Evolutionary conservation across 2,329 filamentous ascomycete genomes (phyloP), one percentile per base, ranked within the genome.

Genomic region (Aspergillus sp.): DNA sequence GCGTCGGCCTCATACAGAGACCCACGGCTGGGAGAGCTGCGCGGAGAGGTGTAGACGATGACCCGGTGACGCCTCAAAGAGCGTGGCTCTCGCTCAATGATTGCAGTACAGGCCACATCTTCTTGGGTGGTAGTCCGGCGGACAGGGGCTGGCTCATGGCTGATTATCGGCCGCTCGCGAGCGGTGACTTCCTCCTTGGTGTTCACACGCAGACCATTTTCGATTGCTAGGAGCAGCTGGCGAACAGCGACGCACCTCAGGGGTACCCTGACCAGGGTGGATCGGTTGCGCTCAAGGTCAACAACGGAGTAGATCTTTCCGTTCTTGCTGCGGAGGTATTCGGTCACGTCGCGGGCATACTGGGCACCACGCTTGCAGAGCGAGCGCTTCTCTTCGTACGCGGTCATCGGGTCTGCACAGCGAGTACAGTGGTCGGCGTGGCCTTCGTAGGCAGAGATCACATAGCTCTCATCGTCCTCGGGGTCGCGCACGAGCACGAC

Each of bases 251-350:
- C 62, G 60, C 68, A 77, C 42, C 72, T 68, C 7, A 68, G 64
- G 6, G 80, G 80, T 30, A 82, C 75, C 62, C 78, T 75, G 60
- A 82, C 71, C 21, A 79, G 70, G 3, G 74, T 75, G 1, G 69
- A 65, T 25, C 75, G 69, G 61, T 75, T 72, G 49, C 63, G 67
- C 42, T 78, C 74, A n/a, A 71, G 72, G 67, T 80, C 78, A 52
- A 80, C 71, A 7, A 74, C 70, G 0, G 79, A 81, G 63, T 75
- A 79, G 38, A 77, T 70, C 58, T 73, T 74, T 51, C 73, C 70
- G 38, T 66, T 72, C 62, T 73, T 69, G 59, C 69, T 70, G 69
- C 76, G 73, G 19, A 78, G 60, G 62, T 78, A 78, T 19, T 69
- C 64, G 55, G 68, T 66, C 15, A 78, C 73, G 60, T 73, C 70